Evolutionary conservation across 2,329 filamentous ascomycete species (phyloP), one percentile per base, ranked within the genome.

Genomic region (Monosporascus sp.): DNA sequence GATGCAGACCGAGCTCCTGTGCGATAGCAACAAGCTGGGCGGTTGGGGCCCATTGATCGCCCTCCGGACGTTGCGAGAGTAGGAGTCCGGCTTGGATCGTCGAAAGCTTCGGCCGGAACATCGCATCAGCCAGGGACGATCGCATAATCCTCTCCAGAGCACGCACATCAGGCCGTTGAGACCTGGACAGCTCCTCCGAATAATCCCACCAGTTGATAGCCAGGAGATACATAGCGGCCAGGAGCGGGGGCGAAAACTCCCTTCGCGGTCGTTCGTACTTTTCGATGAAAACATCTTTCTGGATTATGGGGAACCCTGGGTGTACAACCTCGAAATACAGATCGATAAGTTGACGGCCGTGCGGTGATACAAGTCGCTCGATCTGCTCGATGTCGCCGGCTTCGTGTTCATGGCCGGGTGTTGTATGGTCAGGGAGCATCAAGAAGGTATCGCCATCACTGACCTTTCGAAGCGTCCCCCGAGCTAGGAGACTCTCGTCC

Each of bases 121-220:
- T 86, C 49, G 89, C 88, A 59, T 90, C 83, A 8, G 84, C 82
- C 51, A 96, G 75, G 17, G 88, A 85, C 52, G 82, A 82, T 62
- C 86, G 82, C 45, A 91, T 86, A 44, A 94, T 78, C 54, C 82
- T 79, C 69, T 95, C 90, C 22, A 95, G 74, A 53, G 85, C 82
- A 39, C 76, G 75, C n/a, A 89, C 78, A 69, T 96, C 84, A 1
- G 90, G 90, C 55, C 82, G 83, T 22, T 82, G 81, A 24, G 82
- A 74, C 20, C 76, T 74, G 39, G 83, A 80, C 24, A 93, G 77
- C 22, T 84, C 81, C 18, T 84, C 80, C 57, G 85, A 87, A 56
- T 89, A 80, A 49, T 90, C 84, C 85, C 91, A 94, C 85, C 91
- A 96, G 68, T 93, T 91, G 63, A 95, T 81, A 8, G 91, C 89